Percentiles rank a stretch among this genome's conserved stretches.
These are phyloP conservation scores for Aegilops bicornis DNA, from an alignment of 176 grass and related monocot genomes.

Conservation along the genomic window DNA sequence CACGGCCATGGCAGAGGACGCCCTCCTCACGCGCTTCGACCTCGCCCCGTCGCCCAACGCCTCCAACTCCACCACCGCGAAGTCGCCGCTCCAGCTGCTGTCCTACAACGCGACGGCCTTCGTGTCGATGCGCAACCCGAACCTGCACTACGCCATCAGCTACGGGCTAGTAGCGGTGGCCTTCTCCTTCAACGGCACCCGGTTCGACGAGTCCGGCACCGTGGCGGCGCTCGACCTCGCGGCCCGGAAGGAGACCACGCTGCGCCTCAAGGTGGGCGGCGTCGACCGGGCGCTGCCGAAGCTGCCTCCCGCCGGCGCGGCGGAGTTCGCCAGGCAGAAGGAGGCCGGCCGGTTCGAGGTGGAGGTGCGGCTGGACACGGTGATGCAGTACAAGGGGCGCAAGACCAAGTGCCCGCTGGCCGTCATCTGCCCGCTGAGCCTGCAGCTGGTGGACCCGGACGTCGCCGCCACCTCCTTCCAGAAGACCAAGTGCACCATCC, in stretches of 20 bases:
- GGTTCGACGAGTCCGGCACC: slow-evolving; percentile 43
- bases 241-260: slow-evolving; percentile 23
- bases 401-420: slow-evolving; percentile 25
- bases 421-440: slow-evolving; percentile 37
- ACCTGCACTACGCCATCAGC: slow-evolving; percentile 40
- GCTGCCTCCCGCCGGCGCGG: slow-evolving; percentile 9
- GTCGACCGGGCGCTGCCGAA: slow-evolving; percentile 6
- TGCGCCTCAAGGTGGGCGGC: slow-evolving; percentile 27
- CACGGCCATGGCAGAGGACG: slow-evolving; percentile 37
- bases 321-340: slow-evolving; percentile 24
- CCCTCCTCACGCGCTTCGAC: slow-evolving; percentile 30
- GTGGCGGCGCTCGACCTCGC: background rate
- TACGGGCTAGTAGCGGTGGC: slow-evolving; percentile 25
- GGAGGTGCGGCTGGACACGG: slow-evolving; percentile 43
- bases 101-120: slow-evolving; percentile 34
- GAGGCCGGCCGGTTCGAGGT: slow-evolving; percentile 25
- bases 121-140: slow-evolving; percentile 40
- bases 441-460: slow-evolving; percentile 52
- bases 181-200: slow-evolving; percentile 44
- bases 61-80: background rate
- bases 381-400: slow-evolving; percentile 45
- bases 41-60: slow-evolving; percentile 1
- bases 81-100: background rate
- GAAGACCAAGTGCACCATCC: slow-evolving; percentile 47
- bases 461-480: slow-evolving; percentile 58